Percentiles rank a stretch among this genome's conserved stretches.
Conservation (phyloP, 2,329 filamentous ascomycete genomes). For the Fusarium foetens region DNA sequence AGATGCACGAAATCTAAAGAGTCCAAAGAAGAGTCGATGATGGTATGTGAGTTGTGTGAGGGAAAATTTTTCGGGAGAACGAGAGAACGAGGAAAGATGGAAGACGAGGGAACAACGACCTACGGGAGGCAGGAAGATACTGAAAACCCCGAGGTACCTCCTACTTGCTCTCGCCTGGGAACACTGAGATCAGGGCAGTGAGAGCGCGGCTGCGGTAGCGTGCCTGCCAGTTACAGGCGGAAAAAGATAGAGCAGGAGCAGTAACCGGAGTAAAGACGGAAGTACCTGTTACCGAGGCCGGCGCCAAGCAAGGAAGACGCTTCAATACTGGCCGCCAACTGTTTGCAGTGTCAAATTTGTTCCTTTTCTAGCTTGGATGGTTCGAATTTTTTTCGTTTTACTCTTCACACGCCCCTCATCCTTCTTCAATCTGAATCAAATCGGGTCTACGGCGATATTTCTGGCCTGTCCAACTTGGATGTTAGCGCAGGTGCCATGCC, state of each 20-base stretch:
- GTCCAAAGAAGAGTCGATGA: conserved; percentile 33
- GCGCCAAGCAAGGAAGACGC: conserved; percentile 36
- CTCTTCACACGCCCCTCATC: conserved; percentile 18
- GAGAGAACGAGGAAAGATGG: conserved; percentile 38
- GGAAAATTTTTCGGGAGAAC: conserved; percentile 33
- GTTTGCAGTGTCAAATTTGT: conserved; percentile 42
- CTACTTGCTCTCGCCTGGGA: conserved; percentile 21
- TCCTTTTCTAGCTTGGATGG: conserved; percentile 27
- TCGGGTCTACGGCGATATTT: conserved; percentile 42
- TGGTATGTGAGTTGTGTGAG: conserved; percentile 39
- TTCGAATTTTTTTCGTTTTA: conserved; percentile 36
- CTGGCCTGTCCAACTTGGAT: conserved; percentile 31
- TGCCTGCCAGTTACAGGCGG: conserved; percentile 32
- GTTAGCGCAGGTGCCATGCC: conserved; percentile 43
- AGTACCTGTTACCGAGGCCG: conserved; percentile 41
- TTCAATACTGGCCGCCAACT: conserved; percentile 41
- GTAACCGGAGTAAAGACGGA: conserved; percentile 40
- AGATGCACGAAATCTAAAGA: conserved; percentile 10
- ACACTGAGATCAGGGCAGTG: conserved; percentile 24
- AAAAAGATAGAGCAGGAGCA: conserved; percentile 33
- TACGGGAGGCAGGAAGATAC: conserved; percentile 31
- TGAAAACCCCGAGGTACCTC: conserved; percentile 26
- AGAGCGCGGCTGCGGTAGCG: conserved; percentile 32
- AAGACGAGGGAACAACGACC: conserved; percentile 37
- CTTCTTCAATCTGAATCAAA: conserved; percentile 30